A percentile compares a stretch with the other conserved stretches of the same genome.
phyloP scores from a whole-genome alignment of 306 rosid genomes.

The Prosopis cineraria region DNA sequence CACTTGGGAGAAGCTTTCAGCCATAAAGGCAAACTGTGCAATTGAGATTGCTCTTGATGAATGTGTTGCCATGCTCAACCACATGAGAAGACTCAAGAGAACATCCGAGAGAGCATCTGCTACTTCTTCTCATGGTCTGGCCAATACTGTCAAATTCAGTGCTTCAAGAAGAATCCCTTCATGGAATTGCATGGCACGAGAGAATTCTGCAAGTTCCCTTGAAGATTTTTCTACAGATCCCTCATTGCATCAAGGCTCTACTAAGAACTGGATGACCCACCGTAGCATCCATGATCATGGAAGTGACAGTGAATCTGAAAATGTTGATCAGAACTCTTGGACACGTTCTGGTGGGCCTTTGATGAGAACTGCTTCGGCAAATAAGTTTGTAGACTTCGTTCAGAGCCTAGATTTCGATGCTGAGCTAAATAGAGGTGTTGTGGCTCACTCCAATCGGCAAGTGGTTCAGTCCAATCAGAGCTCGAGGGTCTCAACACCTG shows the following conservation, averaged over 20 bases:
- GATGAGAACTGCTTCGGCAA: constrained; percentile 88
- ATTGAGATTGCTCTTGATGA: constrained; percentile 93
- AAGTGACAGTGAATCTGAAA: constrained; percentile 86
- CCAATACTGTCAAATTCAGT: constrained; percentile 54
- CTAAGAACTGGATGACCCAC: constrained; percentile 51
- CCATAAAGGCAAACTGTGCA: constrained; percentile 93
- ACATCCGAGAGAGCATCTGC: constrained; percentile 78
- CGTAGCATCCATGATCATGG: constrained; percentile 55
- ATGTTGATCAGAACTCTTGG: constrained; percentile 71
- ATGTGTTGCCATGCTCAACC: constrained; percentile 86
- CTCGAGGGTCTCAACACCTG: constrained; percentile 57
- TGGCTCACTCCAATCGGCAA: constrained; percentile 42
- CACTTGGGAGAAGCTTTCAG: constrained; percentile 98
- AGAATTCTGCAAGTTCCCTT: constrained; percentile 88
- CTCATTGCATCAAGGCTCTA: constrained; percentile 60
- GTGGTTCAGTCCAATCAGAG: constrained; percentile 47
- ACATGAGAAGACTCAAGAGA: constrained; percentile 80
- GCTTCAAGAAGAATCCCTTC: constrained; percentile 94
- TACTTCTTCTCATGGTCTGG: constrained; percentile 62
- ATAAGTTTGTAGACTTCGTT: constrained; percentile 76
- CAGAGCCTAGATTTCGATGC: constrained; percentile 67
- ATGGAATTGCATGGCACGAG: constrained; percentile 93
- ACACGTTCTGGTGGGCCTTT: constrained; percentile 95
- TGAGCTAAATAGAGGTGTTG: constrained; percentile 54
- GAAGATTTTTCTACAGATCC: constrained; percentile 56